Evolutionary conservation across 1,284 basidiomycete species (phyloP).

Genomic region (Rhodotorula sp.): DNA sequence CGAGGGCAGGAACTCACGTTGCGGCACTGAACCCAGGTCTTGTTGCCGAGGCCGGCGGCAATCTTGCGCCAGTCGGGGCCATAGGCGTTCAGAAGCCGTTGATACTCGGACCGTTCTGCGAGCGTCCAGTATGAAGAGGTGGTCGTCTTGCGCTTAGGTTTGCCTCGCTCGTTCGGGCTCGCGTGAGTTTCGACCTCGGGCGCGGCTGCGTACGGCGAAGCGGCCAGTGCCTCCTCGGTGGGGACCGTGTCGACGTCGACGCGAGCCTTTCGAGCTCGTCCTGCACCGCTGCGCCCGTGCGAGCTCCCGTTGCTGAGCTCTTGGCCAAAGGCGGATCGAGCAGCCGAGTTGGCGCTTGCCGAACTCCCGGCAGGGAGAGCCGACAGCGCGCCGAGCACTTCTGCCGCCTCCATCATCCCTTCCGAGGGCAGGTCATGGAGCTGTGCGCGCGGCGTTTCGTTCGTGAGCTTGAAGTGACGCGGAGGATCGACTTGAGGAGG

Average conservation of each 20-base stretch:
- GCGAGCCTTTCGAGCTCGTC: conserved; percentile 17
- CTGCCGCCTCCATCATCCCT: conserved; percentile 50
- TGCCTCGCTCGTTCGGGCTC: conserved; percentile 7
- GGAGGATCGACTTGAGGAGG: neutral
- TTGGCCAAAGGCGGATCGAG: neutral
- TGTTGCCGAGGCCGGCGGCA: conserved; percentile 69
- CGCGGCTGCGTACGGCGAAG: neutral
- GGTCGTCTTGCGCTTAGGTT: conserved; percentile 41
- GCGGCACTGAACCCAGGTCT: conserved; percentile 72
- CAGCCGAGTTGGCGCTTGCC: neutral
- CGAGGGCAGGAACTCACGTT: conserved; percentile 24
- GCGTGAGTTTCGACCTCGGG: neutral
- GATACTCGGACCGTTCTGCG: conserved; percentile 59
- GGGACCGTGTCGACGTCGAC: conserved; percentile 17
- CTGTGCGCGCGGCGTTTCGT: neutral
- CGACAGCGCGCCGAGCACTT: conserved; percentile 49
- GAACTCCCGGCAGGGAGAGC: conserved; percentile 14
- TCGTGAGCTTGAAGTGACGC: neutral
- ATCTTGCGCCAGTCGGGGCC: conserved; percentile 75
- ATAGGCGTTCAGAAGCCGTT: conserved; percentile 64
- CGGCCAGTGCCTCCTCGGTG: neutral
- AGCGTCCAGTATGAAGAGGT: conserved; percentile 57
- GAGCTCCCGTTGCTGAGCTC: neutral
- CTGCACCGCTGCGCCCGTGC: conserved; percentile 6
- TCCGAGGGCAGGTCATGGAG: conserved; percentile 39